Conservation (phyloP, 2,329 filamentous ascomycete species). For the Rugonectria rugulosa region DNA sequence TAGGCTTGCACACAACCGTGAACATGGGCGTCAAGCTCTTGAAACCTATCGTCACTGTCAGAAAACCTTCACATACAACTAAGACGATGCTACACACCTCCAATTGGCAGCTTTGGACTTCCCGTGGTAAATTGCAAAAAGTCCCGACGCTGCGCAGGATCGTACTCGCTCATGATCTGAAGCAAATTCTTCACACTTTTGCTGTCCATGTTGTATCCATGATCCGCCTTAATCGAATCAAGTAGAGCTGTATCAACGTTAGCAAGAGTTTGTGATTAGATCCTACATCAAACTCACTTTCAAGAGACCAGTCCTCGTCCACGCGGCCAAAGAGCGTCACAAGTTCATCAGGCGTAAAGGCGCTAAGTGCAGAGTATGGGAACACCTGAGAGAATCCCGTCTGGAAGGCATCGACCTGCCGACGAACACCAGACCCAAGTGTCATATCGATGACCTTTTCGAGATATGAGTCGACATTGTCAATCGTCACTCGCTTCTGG, state of each 20-base stretch:
- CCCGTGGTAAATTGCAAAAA: slow-evolving; percentile 98
- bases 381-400: slow-evolving; percentile 94
- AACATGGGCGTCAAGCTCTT: slow-evolving; percentile 98
- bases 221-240: slow-evolving; percentile 98
- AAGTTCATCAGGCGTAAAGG: slow-evolving; percentile 94
- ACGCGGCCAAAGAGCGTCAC: slow-evolving; percentile 93
- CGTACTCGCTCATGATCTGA: slow-evolving; percentile 92
- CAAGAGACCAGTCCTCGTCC: slow-evolving; percentile 96
- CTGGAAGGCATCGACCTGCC: slow-evolving; percentile 91
- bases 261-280: slow-evolving; percentile 11
- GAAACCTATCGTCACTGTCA: slow-evolving; percentile 72
- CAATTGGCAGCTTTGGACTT: slow-evolving; percentile 96
- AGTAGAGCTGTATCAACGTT: slow-evolving; percentile 73
- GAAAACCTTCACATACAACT: slow-evolving; percentile 18
- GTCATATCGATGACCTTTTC: slow-evolving; percentile 93
- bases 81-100: slow-evolving; percentile 69
- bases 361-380: slow-evolving; percentile 88
- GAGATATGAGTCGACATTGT: slow-evolving; percentile 90
- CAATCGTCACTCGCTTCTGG: slow-evolving; percentile 79
- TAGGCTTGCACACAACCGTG: slow-evolving; percentile 98
- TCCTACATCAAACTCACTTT: slow-evolving; percentile 71
- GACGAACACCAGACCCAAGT: slow-evolving; percentile 84
- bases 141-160: slow-evolving; percentile 77
- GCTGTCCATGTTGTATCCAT: slow-evolving; percentile 98
- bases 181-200: slow-evolving; percentile 92